Conservation (phyloP, 495 filamentous ascomycete genomes). For the Podospora bellae-mahoneyi region DNA sequence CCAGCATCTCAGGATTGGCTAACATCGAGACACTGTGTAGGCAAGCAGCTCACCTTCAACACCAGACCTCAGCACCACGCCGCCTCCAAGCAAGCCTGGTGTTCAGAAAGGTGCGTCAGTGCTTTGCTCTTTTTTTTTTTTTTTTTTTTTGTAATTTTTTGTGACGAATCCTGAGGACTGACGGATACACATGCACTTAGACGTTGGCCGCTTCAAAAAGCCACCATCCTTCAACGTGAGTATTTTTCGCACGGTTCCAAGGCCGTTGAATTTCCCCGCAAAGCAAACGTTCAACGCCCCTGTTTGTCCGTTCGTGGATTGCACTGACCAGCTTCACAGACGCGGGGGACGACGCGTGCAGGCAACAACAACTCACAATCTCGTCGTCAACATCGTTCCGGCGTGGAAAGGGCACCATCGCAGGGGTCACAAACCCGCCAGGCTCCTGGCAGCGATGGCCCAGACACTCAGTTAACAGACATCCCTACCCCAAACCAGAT, state of each 20-base stretch:
- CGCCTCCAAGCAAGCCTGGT: not conserved
- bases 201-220: not conserved
- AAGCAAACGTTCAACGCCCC: slow-evolving; percentile 14
- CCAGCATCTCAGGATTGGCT: slow-evolving; percentile 5
- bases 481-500: slow-evolving; percentile 6
- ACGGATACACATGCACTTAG: not conserved
- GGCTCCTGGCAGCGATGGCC: not conserved
- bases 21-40: slow-evolving; percentile 24
- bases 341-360: slow-evolving; percentile 24
- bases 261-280: not conserved
- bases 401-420: not conserved
- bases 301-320: slow-evolving; percentile 17
- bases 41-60: slow-evolving; percentile 30
- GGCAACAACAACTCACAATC: slow-evolving; percentile 7
- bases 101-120: not conserved
- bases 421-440: not conserved
- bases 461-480: not conserved
- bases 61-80: slow-evolving; percentile 10
- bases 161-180: not conserved
- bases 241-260: slow-evolving; percentile 13
- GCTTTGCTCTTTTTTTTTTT: not conserved
- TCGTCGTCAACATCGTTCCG: not conserved
- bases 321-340: slow-evolving; percentile 29
- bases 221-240: not conserved
- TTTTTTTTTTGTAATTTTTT: not conserved